A percentile compares a stretch with the other conserved stretches of the same genome.
These are phyloP conservation scores for Magnusiomyces clavatus DNA, from an alignment of 1,139 yeast genomes.

Conservation along the genomic window DNA sequence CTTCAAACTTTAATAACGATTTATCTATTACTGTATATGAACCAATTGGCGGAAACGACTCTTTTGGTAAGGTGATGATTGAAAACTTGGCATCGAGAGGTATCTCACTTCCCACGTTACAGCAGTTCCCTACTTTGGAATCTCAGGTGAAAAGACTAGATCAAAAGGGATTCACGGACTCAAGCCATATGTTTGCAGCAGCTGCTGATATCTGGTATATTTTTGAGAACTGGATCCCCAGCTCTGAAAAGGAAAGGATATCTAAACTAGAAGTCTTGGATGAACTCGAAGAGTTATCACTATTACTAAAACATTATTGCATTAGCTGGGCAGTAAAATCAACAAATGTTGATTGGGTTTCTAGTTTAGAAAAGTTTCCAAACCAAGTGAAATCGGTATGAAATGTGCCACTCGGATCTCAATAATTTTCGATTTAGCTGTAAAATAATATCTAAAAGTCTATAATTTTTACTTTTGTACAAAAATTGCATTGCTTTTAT, in stretches of 20 bases:
- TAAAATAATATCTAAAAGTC: neutral
- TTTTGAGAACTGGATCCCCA: constrained; percentile 49
- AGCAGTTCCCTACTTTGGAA: constrained; percentile 42
- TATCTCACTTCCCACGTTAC: constrained; percentile 58
- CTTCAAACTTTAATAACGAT: constrained; percentile 12
- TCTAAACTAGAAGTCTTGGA: constrained; percentile 69
- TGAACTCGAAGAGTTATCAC: constrained; percentile 76
- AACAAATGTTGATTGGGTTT: constrained; percentile 1
- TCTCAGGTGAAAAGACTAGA: constrained; percentile 37
- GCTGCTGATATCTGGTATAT: constrained; percentile 55
- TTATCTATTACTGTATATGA: constrained; percentile 60
- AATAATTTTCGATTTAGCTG: too few species aligned
- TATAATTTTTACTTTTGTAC: neutral
- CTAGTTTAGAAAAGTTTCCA: constrained; percentile 1
- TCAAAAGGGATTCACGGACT: constrained; percentile 19
- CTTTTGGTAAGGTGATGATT: constrained; percentile 79
- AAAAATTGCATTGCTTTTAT: too few species aligned
- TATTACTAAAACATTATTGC: constrained; percentile 75
- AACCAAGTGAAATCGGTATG: neutral
- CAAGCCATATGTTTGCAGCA: constrained; percentile 18
- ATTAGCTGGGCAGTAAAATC: constrained; percentile 34
- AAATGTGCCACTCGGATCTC: constrained; percentile 4
- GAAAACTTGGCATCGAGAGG: constrained; percentile 64
- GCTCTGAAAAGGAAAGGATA: constrained; percentile 45
- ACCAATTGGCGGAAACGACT: constrained; percentile 65